Evolutionary conservation across 1,139 yeast genomes (phyloP).

Genomic region (Taphrina pruni): DNA sequence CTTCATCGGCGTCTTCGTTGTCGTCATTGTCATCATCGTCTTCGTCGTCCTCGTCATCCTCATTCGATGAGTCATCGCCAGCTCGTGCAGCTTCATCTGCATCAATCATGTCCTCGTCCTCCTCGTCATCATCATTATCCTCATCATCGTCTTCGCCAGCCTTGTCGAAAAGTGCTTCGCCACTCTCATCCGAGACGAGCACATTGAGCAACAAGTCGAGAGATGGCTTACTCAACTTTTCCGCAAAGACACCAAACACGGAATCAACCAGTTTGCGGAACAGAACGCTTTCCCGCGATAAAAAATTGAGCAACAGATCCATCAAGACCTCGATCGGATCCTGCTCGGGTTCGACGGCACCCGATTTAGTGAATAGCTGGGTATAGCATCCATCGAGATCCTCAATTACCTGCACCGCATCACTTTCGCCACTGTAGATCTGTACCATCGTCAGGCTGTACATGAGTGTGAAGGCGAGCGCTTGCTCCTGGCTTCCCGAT

Average conservation of each 20-base stretch:
- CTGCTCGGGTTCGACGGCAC: slow-evolving; percentile 45
- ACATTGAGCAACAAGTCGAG: slow-evolving; percentile 69
- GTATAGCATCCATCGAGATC: slow-evolving; percentile 63
- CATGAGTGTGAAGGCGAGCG: slow-evolving; percentile 69
- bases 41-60: slow-evolving; percentile 20
- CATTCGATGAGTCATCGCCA: not conserved
- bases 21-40: slow-evolving; percentile 33
- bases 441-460: slow-evolving; percentile 81
- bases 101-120: slow-evolving; percentile 51
- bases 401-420: slow-evolving; percentile 73
- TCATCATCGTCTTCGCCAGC: slow-evolving; percentile 49
- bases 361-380: slow-evolving; percentile 50
- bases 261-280: slow-evolving; percentile 72
- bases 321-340: slow-evolving; percentile 57
- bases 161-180: slow-evolving; percentile 51
- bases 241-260: slow-evolving; percentile 60
- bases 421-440: slow-evolving; percentile 73
- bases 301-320: slow-evolving; percentile 76
- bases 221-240: slow-evolving; percentile 59
- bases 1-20: slow-evolving; percentile 47
- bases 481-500: slow-evolving; percentile 50
- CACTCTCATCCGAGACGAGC: slow-evolving; percentile 74
- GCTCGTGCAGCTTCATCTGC: slow-evolving; percentile 38
- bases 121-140: slow-evolving; percentile 46
- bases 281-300: slow-evolving; percentile 73